phyloP scores from a whole-genome alignment of 306 rosid species.

The Biancaea sappan region DNA sequence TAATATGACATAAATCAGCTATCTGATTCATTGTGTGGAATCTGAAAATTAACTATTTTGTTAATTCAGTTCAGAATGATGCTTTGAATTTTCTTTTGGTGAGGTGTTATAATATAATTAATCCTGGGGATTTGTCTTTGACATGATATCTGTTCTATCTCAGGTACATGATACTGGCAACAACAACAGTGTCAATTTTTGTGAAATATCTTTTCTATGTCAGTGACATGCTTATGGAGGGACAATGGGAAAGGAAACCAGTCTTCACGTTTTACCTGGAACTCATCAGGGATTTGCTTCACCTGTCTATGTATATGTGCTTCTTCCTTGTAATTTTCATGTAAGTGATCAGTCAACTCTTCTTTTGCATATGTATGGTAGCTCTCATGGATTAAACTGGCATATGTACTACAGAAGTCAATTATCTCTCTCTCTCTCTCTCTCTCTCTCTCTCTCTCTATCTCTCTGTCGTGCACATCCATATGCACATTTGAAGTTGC shows the following conservation, averaged over 20 bases:
- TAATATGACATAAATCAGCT: not conserved
- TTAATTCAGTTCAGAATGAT: not conserved
- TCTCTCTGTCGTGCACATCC: not conserved
- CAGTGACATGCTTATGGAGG: constrained; percentile 94
- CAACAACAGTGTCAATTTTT: constrained; percentile 86
- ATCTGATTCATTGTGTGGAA: constrained; percentile 1
- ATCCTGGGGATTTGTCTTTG: constrained; percentile 7
- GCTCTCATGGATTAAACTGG: constrained; percentile 13
- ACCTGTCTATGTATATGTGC: constrained; percentile 93
- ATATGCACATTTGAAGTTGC: not conserved
- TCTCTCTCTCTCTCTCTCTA: not conserved
- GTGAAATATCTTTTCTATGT: constrained; percentile 92
- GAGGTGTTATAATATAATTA: constrained; percentile 26
- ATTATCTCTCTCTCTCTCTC: not conserved
- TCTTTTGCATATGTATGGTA: constrained; percentile 19
- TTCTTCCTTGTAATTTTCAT: constrained; percentile 91
- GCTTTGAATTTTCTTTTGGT: not conserved
- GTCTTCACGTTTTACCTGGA: constrained; percentile 97
- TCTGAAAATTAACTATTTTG: not conserved
- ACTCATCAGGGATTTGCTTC: constrained; percentile 94
- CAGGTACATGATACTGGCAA: constrained; percentile 99
- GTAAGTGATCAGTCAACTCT: constrained; percentile 59
- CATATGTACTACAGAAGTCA: not conserved
- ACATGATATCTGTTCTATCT: constrained; percentile 32
- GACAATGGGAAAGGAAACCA: constrained; percentile 98